Conservation (phyloP, 352 stramenopile genomes). For the Pythium folliculosum region DNA sequence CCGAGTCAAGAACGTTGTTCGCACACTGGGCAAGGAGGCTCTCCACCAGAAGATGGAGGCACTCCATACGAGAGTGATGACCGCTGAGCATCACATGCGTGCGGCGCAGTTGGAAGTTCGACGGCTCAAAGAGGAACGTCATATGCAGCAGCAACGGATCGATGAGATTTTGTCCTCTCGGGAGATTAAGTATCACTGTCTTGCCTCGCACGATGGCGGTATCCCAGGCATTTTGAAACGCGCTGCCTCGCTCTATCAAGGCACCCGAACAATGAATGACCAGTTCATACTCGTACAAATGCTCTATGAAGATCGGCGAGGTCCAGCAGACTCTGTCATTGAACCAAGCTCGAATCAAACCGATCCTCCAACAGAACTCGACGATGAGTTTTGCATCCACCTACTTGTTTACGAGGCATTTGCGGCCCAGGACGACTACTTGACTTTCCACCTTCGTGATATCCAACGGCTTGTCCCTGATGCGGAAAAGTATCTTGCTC, state of each 20-base stretch:
- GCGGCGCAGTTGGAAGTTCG: slow-evolving; percentile 46
- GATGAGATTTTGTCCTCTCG: slow-evolving; percentile 54
- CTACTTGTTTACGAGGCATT: slow-evolving; percentile 54
- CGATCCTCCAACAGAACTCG: slow-evolving; percentile 11
- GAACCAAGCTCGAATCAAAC: slow-evolving; percentile 2
- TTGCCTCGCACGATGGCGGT: slow-evolving; percentile 40
- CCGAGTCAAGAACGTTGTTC: slow-evolving; percentile 55
- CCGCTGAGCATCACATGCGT: slow-evolving; percentile 58
- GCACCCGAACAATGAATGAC: slow-evolving; percentile 38
- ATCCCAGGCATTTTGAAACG: slow-evolving; percentile 59
- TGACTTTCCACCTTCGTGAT: slow-evolving; percentile 53
- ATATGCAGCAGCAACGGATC: slow-evolving; percentile 41
- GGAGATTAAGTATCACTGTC: slow-evolving; percentile 54
- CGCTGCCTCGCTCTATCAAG: slow-evolving; percentile 42
- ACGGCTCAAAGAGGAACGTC: slow-evolving; percentile 36
- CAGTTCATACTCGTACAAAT: slow-evolving; percentile 62
- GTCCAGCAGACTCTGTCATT: neutral
- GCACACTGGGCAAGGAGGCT: slow-evolving; percentile 63
- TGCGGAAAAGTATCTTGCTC: slow-evolving; percentile 41
- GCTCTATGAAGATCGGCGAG: slow-evolving; percentile 52
- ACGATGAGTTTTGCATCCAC: slow-evolving; percentile 46
- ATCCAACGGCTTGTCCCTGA: slow-evolving; percentile 44
- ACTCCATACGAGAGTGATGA: slow-evolving; percentile 46
- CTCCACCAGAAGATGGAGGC: slow-evolving; percentile 65
- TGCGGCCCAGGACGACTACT: slow-evolving; percentile 46